Evolutionary conservation across 345 rosid species (phyloP), one percentile per base, ranked within the genome.

Genomic region (Eucalyptus sideroxylon): DNA sequence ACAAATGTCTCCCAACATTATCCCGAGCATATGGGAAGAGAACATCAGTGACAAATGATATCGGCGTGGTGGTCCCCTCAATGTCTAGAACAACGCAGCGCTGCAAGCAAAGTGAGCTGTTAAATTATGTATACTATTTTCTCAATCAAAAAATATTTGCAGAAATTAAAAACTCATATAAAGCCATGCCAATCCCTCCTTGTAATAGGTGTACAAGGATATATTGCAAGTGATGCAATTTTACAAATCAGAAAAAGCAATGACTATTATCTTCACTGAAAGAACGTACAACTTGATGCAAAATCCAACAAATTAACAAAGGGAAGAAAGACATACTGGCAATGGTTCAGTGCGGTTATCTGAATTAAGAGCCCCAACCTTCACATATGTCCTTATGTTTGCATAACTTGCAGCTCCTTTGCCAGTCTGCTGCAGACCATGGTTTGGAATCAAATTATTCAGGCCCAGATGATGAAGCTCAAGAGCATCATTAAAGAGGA

Each of bases 1-100:
- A 92, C 91, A 98, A 91, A 93, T 96, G 98, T 94, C 94, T 98
- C 83, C 94, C 98, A 88, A 97, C 98, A 89, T 96, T 97, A 87
- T 95, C 95, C 91, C 95, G 94, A 87, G 99, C 98, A 94, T 95
- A 98, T 7, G 99, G 99, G 93, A 96, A 97, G 88, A 97, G 98
- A 87, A 98, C 95, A 88, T 98, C 99, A 13, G 94, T 91, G 90
- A 97, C 99, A 90, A 96, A 98, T 49, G 99, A 94, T 92, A 98
- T 98, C 65, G 99, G 99, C 24, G 99, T 96, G 6, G 99, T 97
- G 89, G 98, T 98, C 90, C 99, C 99, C 94, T 97, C 99, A 55
- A 97, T 97, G 93, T 97, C 99, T 65, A 98, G 99, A 91, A 98
- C 95, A 92, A 98, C 89, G 92, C 93, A 98, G 86, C 90, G 92